A percentile compares a stretch with the other conserved stretches of the same genome.
phyloP scores from a whole-genome alignment of 2,329 filamentous ascomycete genomes.

The Fusarium sarcochroum region DNA sequence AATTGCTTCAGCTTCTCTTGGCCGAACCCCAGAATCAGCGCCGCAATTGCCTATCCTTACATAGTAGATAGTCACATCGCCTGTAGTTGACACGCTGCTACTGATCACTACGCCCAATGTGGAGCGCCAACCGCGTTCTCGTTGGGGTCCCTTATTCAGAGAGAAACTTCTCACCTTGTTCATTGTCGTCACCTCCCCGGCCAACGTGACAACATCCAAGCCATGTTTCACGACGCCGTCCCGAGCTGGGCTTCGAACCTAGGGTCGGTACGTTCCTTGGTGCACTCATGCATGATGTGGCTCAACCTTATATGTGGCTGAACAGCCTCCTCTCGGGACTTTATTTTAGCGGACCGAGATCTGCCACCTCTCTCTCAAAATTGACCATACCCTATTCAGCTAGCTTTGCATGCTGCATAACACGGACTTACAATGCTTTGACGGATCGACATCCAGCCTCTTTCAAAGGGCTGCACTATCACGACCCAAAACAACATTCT shows the following conservation, averaged over 20 bases:
- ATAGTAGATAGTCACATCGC: slow-evolving; percentile 1
- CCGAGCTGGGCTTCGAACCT: neutral
- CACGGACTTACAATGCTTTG: slow-evolving; percentile 43
- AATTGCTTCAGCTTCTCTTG: slow-evolving; percentile 28
- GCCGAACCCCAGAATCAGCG: slow-evolving; percentile 14
- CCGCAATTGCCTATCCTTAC: neutral
- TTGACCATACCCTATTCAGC: slow-evolving; percentile 5
- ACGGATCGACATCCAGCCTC: slow-evolving; percentile 40
- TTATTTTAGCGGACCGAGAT: slow-evolving; percentile 44
- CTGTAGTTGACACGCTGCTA: slow-evolving; percentile 3
- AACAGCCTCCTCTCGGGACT: slow-evolving; percentile 19
- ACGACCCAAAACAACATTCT: slow-evolving; percentile 36
- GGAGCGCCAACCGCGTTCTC: neutral
- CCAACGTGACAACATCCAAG: slow-evolving; percentile 7
- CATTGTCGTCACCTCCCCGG: neutral
- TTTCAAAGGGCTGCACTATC: slow-evolving; percentile 41
- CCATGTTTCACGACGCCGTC: slow-evolving; percentile 34
- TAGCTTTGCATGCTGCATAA: slow-evolving; percentile 9
- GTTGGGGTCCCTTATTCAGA: slow-evolving; percentile 10
- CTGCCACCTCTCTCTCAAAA: neutral
- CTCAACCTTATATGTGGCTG: slow-evolving; percentile 25
- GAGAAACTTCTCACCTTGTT: slow-evolving; percentile 2
- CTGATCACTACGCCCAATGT: neutral
- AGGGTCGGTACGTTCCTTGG: neutral
- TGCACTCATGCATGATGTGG: slow-evolving; percentile 17